Base-by-base conservation (phyloP, 2,329 filamentous ascomycete genomes). In the Scopulariopsis brevicaulis region DNA sequence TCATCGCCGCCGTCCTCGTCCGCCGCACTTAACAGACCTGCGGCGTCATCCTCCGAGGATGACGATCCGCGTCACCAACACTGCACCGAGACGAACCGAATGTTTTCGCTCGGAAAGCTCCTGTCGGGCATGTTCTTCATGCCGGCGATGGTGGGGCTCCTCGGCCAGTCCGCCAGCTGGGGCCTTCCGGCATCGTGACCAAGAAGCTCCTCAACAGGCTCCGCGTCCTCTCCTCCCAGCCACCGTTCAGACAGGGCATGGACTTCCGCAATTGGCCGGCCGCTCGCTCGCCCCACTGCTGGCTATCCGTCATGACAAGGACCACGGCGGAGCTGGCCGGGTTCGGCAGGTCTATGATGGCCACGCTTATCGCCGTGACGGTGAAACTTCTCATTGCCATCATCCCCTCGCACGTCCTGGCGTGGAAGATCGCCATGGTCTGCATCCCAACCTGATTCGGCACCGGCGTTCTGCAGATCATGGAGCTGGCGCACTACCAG, bases 341-440 rank as follows among this genome's bases (percentile, higher is more conserved):
- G 0, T 77, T 91, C 61, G 87, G 82, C 58, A 87, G 87, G 11
- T 86, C 84, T 5, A 85, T 88, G 46, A 76, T 90, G 58, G 86
- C 87, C 6, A 87, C 84, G 0, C 71, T 88, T 22, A 82, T 89
- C 59, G 84, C 85, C 0, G 85, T 88, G 24, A 63, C 79, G 3
- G 78, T 90, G 61, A 89, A 87, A 67, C 81, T 90, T 32, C 62
- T 89, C 18, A 82, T 80, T 0, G 85, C 84, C 1, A 83, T 90
- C 58, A 80, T 87, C 34, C 66, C 90, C 11, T 83, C 86, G 0
- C 85, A 88, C 61, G 81, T 89, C 52, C 75, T 91, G 53, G 85
- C 85, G 2, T 91, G 87, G 88, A 86, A 83, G 65, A 89, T 91
- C 60, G 86, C 86, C 0, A 70, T 91, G 15, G 87, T 91, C 3